A percentile compares a stretch with the other conserved stretches of the same genome.
Conservation (phyloP, 176 grass and related monocot genomes). For the Aegilops longissima region DNA sequence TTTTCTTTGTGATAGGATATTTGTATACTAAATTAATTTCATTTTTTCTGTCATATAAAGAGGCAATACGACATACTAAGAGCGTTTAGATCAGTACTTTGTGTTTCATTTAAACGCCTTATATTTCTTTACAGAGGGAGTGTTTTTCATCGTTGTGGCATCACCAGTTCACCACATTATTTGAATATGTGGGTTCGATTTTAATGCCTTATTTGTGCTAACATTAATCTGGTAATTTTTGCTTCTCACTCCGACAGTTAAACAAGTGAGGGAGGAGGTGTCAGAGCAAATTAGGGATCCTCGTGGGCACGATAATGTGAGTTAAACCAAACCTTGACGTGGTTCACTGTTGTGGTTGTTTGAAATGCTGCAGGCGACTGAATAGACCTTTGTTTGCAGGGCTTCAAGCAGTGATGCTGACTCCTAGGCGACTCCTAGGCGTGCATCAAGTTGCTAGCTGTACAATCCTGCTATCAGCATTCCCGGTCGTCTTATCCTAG, state of each 20-base stretch:
- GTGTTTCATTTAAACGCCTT: too few species aligned
- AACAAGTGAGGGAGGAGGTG: conserved; percentile 45
- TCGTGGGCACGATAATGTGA: conserved; percentile 48
- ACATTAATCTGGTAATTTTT: neutral
- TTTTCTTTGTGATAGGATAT: neutral
- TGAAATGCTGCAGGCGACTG: neutral
- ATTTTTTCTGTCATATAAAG: neutral
- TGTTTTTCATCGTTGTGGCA: neutral
- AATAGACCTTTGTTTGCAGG: conserved; percentile 33
- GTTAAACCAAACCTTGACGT: neutral
- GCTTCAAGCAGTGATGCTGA: conserved; percentile 39
- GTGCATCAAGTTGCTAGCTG: too few species aligned
- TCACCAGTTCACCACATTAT: too few species aligned
- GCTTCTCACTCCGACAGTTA: conserved; percentile 18
- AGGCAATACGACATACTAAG: neutral
- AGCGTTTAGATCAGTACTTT: too few species aligned
- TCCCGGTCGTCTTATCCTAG: neutral
- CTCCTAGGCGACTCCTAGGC: too few species aligned
- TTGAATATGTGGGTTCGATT: too few species aligned
- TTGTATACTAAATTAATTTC: too few species aligned
- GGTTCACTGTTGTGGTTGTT: neutral
- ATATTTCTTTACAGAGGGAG: too few species aligned
- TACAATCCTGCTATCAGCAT: neutral
- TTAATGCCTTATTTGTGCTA: neutral
- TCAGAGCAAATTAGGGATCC: conserved; percentile 37